Evolutionary conservation across 208 protist species (phyloP).

Genomic region (Giardia duodenalis): DNA sequence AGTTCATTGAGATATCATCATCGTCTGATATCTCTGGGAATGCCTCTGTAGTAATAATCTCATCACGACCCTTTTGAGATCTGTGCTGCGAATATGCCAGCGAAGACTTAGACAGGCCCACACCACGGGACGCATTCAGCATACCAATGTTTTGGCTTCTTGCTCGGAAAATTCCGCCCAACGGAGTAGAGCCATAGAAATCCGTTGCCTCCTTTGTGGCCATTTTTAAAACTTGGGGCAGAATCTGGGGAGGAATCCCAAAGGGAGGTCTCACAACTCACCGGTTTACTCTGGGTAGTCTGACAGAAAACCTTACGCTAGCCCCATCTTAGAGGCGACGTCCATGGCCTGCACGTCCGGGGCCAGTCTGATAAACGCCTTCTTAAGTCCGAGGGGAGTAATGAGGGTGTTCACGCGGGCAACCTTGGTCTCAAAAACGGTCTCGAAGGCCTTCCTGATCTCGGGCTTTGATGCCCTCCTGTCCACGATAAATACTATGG

Average conservation of each 20-base stretch:
- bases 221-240: background rate
- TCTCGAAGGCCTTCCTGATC: conserved; percentile 88
- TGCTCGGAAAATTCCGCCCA: background rate
- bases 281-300: too few species aligned
- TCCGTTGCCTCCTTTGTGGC: background rate
- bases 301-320: conserved; percentile 20
- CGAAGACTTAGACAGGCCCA: background rate
- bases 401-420: conserved; percentile 94
- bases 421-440: conserved; percentile 85
- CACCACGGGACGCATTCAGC: background rate
- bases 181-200: background rate
- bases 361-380: conserved; percentile 34
- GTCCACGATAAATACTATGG: conserved; percentile 95
- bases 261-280: too few species aligned
- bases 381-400: conserved; percentile 44
- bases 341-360: conserved; percentile 22
- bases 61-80: background rate
- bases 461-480: conserved; percentile 81
- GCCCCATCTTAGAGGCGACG: conserved; percentile 36
- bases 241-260: background rate
- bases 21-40: conserved; percentile 14
- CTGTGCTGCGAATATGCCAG: background rate
- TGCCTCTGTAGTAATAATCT: background rate
- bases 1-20: background rate
- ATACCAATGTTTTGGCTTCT: background rate